These are phyloP conservation scores for Isabelozyma rhagii DNA, from an alignment of 805 yeast species.

Conservation along the genomic window DNA sequence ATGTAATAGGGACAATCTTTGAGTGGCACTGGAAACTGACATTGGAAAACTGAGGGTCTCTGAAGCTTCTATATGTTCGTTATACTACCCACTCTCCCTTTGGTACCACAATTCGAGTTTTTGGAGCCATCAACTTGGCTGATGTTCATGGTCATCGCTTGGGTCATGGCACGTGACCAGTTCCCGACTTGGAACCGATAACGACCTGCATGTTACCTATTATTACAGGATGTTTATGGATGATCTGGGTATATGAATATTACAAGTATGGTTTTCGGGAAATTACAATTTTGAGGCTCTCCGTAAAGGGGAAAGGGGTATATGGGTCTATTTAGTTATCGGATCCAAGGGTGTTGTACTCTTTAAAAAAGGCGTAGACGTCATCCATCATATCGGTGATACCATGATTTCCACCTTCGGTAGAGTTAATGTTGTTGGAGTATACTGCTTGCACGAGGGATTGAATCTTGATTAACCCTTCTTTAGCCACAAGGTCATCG, in stretches of 20 bases:
- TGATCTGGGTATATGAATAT: too few relatives aligned
- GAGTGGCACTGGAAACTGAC: neutral
- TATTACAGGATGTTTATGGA: too few relatives aligned
- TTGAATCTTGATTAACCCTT: constrained; percentile 75
- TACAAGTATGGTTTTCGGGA: too few relatives aligned
- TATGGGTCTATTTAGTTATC: constrained; percentile 23
- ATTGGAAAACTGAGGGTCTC: too few relatives aligned
- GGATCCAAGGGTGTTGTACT: constrained; percentile 41
- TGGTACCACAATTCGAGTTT: too few relatives aligned
- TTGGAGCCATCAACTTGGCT: neutral
- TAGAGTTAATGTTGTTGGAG: constrained; percentile 28
- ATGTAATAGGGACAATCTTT: neutral
- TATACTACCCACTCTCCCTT: too few relatives aligned
- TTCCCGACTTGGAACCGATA: too few relatives aligned
- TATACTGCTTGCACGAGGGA: constrained; percentile 69
- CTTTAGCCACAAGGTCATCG: constrained; percentile 62
- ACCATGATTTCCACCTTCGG: constrained; percentile 45
- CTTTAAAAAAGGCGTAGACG: constrained; percentile 45
- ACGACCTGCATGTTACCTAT: too few relatives aligned
- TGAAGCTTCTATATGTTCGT: too few relatives aligned
- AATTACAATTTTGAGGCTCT: neutral
- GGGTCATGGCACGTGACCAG: neutral
- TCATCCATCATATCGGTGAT: constrained; percentile 56
- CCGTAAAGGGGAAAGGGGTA: neutral
- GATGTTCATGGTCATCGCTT: neutral